These are phyloP conservation scores for Ophiocordyceps robertsii DNA, from an alignment of 2,329 filamentous ascomycete genomes.

Conservation along the genomic window DNA sequence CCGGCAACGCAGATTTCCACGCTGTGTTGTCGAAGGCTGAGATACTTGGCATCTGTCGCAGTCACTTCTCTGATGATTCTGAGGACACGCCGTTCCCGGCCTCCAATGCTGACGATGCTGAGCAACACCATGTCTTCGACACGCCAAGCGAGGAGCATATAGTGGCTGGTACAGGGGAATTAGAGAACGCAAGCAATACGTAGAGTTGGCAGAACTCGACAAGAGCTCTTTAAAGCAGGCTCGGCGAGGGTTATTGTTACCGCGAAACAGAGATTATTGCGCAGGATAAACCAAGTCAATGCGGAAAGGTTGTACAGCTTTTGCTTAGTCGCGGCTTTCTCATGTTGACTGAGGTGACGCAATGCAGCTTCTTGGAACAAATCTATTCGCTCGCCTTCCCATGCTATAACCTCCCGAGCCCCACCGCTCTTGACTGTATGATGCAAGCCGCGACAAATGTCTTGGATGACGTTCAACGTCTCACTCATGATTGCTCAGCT, in stretches of 20 bases:
- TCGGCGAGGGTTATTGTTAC: not conserved
- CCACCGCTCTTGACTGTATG: too few species aligned
- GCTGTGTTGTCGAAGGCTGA: not conserved
- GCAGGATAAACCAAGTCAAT: slow-evolving; percentile 3
- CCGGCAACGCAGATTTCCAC: not conserved
- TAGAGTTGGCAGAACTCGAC: too few species aligned
- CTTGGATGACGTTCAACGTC: too few species aligned
- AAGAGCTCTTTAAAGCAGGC: too few species aligned
- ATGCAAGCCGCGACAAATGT: too few species aligned
- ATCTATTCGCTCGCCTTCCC: too few species aligned
- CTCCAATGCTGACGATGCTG: not conserved
- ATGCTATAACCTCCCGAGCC: too few species aligned
- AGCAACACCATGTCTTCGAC: not conserved
- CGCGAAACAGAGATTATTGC: slow-evolving; percentile 1
- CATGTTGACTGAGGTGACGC: too few species aligned
- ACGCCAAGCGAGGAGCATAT: not conserved
- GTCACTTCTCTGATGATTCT: slow-evolving; percentile 4
- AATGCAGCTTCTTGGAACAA: too few species aligned
- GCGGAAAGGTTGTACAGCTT: not conserved
- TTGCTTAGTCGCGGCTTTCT: not conserved
- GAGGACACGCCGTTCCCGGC: not conserved
- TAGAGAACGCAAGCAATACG: too few species aligned
- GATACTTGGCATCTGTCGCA: slow-evolving; percentile 3
- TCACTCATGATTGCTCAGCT: too few species aligned
- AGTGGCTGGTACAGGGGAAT: too few species aligned